These are phyloP conservation scores for Coniochaeta hoffmannii DNA, from an alignment of 2,329 filamentous ascomycete species.

Conservation along the genomic window DNA sequence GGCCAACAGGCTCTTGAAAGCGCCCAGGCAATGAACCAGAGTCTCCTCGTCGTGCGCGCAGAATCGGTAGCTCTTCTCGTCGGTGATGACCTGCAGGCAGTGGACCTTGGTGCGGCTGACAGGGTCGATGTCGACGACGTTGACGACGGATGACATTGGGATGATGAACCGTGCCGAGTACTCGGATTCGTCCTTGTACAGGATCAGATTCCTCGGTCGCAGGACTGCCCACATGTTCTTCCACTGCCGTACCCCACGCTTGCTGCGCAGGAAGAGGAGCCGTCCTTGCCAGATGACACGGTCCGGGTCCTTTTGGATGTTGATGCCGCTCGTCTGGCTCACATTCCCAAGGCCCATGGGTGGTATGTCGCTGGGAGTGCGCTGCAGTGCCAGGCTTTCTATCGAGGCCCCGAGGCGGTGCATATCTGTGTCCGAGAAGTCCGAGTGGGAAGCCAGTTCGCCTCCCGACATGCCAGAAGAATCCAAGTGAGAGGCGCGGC, in stretches of 20 bases:
- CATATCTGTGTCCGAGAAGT: conserved; percentile 68
- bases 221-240: conserved; percentile 92
- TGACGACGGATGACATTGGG: conserved; percentile 70
- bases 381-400: conserved; percentile 38
- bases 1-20: conserved; percentile 78
- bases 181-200: conserved; percentile 91
- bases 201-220: conserved; percentile 72
- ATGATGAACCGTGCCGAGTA: conserved; percentile 82
- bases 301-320: conserved; percentile 62
- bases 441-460: conserved; percentile 72
- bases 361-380: conserved; percentile 16
- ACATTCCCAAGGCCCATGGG: conserved; percentile 40
- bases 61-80: conserved; percentile 78
- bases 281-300: conserved; percentile 92
- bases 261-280: conserved; percentile 76
- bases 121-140: conserved; percentile 87
- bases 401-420: conserved; percentile 43
- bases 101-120: conserved; percentile 75
- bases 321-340: conserved; percentile 55
- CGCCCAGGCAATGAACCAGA: conserved; percentile 77
- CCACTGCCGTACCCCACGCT: conserved; percentile 82
- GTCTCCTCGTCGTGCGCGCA: conserved; percentile 74
- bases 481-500: conserved; percentile 50
- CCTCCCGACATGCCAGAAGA: conserved; percentile 58
- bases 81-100: conserved; percentile 89